Percentiles rank a stretch among this genome's conserved stretches.
These are phyloP conservation scores for Antrodiella citrinella DNA, from an alignment of 768 basidiomycete species.

Conservation along the genomic window DNA sequence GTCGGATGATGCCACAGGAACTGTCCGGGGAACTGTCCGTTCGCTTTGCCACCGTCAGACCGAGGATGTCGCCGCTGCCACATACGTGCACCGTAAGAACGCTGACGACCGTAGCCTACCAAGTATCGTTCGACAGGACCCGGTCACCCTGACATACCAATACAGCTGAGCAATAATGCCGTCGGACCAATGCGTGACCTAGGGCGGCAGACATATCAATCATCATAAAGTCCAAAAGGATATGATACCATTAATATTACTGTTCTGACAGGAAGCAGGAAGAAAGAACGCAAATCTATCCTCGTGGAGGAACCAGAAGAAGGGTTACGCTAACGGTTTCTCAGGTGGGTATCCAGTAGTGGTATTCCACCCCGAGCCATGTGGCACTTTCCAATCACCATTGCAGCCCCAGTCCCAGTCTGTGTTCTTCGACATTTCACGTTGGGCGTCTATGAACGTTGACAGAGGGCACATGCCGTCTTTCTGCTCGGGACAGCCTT, in stretches of 20 bases:
- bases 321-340: neutral
- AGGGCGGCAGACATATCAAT: too few species aligned
- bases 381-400: conserved; percentile 67
- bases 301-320: neutral
- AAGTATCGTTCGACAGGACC: too few species aligned
- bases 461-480: conserved; percentile 75
- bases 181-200: too few species aligned
- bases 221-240: neutral
- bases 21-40: too few species aligned
- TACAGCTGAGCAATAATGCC: too few species aligned
- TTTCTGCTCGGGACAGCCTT: conserved; percentile 61
- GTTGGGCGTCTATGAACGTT: conserved; percentile 63
- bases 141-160: too few species aligned
- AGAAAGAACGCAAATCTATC: neutral
- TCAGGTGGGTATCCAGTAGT: conserved; percentile 58
- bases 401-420: conserved; percentile 74
- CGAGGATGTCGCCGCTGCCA: too few species aligned
- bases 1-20: too few species aligned
- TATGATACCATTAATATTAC: neutral
- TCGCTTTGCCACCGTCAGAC: too few species aligned
- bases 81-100: too few species aligned
- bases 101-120: too few species aligned
- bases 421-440: conserved; percentile 51
- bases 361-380: conserved; percentile 64
- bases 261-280: neutral